Evolutionary conservation across 352 stramenopile genomes (phyloP), one percentile per base, ranked within the genome.

Genomic region (Phytophthora palmivora): DNA sequence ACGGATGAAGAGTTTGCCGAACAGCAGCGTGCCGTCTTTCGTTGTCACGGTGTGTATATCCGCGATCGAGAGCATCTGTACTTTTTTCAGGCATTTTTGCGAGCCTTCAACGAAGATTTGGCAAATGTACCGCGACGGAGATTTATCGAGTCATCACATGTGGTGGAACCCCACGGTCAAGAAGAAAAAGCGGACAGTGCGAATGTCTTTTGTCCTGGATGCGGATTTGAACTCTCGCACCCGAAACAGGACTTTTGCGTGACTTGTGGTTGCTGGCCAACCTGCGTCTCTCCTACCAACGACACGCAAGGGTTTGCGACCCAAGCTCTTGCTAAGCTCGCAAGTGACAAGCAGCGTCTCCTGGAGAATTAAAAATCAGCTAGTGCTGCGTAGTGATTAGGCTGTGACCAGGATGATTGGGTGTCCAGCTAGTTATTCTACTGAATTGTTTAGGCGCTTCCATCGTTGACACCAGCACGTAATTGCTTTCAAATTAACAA

Each of bases 191-290:
- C 6, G 37, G 63, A 64, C 26, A 72, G 51, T 48, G 14, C 58
- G 14, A 87, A 89, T 57, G 55, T 89, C 63, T 89, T 80, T 57
- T 79, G 76, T 46, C 76, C 76, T 4, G 63, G 66, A 5, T 85
- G 76, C 22, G 42, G 53, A n/a, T 85, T 85, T 48, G 66, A 78
- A 49, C 50, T 85, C 6, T 77, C 73, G 7, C 73, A 78, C 38
- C 32, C 42, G 10, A 71, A 73, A 10, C 73, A 85, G 34, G 76
- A 82, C 57, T 85, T 82, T 51, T 85, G 76, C 26, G 60, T 79
- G 21, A 91, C 81, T 37, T 93, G 84, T 41, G 76, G 77, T 10
- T 87, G 76, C 33, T 92, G 84, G 84, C 84, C 84, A 6, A 83
- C 82, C 16, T 77, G 67, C 21, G 42, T 73, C 14, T 88, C 82